phyloP scores from a whole-genome alignment of 495 filamentous ascomycete species.

The Podospora appendiculata region DNA sequence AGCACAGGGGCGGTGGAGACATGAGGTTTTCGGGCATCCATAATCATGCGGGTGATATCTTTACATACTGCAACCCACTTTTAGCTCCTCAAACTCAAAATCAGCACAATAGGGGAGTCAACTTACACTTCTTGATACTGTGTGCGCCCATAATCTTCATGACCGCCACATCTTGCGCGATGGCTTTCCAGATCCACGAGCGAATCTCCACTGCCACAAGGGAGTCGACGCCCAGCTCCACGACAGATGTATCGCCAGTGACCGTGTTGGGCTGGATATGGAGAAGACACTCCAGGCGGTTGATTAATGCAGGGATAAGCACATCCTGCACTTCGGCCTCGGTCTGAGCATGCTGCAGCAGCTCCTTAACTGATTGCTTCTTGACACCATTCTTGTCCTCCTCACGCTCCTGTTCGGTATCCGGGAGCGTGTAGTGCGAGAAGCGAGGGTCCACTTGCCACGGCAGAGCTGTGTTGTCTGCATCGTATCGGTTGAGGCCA shows the following conservation, averaged over 20 bases:
- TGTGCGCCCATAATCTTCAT: slow-evolving; percentile 41
- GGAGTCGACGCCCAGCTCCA: slow-evolving; percentile 37
- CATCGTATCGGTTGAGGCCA: slow-evolving; percentile 28
- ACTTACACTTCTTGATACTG: slow-evolving; percentile 22
- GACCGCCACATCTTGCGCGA: slow-evolving; percentile 39
- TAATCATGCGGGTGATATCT: too few relatives aligned
- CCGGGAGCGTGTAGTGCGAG: slow-evolving; percentile 21
- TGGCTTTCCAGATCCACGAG: slow-evolving; percentile 35
- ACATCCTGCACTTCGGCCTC: slow-evolving; percentile 9
- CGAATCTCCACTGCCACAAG: slow-evolving; percentile 42
- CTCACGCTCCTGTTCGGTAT: background rate
- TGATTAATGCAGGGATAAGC: slow-evolving; percentile 17
- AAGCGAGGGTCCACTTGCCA: slow-evolving; percentile 38
- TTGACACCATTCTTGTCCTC: slow-evolving; percentile 1
- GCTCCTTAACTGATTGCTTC: slow-evolving; percentile 15
- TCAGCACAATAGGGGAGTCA: background rate
- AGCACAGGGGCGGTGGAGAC: too few relatives aligned
- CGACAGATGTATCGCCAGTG: slow-evolving; percentile 15
- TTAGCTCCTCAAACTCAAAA: too few relatives aligned
- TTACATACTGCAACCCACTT: too few relatives aligned
- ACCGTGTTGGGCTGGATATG: slow-evolving; percentile 21
- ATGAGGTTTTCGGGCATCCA: too few relatives aligned
- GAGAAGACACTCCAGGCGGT: slow-evolving; percentile 21
- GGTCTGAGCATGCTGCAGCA: slow-evolving; percentile 10
- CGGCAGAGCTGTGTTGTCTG: slow-evolving; percentile 13